Evolutionary conservation across 2,329 filamentous ascomycete species (phyloP).

Genomic region (Fusarium sp.): DNA sequence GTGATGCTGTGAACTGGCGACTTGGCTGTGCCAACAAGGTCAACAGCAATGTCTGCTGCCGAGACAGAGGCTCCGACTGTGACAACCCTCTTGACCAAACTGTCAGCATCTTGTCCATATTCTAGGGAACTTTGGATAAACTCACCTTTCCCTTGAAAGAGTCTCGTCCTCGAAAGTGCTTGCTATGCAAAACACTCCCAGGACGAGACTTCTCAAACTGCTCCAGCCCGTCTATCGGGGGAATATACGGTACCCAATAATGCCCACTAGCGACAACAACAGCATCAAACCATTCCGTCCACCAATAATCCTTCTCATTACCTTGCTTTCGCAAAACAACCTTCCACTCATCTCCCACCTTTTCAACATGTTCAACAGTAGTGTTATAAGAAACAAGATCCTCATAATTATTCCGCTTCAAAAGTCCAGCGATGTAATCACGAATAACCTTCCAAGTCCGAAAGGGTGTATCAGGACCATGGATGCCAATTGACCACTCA

Average conservation of each 20-base stretch:
- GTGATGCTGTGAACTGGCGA: constrained; percentile 63
- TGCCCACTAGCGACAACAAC: constrained; percentile 70
- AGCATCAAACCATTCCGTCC: constrained; percentile 71
- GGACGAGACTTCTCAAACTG: constrained; percentile 57
- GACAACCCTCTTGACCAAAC: constrained; percentile 60
- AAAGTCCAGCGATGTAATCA: constrained; percentile 62
- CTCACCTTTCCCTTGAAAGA: constrained; percentile 58
- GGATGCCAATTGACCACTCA: constrained; percentile 47
- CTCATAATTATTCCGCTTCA: constrained; percentile 64
- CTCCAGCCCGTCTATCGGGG: constrained; percentile 59
- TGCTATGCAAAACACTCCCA: constrained; percentile 65
- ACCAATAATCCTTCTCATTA: constrained; percentile 65
- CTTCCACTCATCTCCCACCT: constrained; percentile 61
- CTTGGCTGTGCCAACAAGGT: constrained; percentile 58
- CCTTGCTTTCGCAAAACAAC: constrained; percentile 57
- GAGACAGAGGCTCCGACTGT: constrained; percentile 74
- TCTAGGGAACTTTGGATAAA: too few species aligned
- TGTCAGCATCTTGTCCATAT: neutral
- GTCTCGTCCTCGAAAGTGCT: constrained; percentile 61
- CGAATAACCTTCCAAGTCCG: constrained; percentile 68
- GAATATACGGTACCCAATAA: constrained; percentile 68
- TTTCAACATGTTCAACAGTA: constrained; percentile 68
- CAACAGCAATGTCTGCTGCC: constrained; percentile 69
- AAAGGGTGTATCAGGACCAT: constrained; percentile 70
- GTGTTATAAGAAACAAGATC: constrained; percentile 66